Base-by-base conservation (phyloP, 805 yeast species). In the Naumovozyma baii region DNA sequence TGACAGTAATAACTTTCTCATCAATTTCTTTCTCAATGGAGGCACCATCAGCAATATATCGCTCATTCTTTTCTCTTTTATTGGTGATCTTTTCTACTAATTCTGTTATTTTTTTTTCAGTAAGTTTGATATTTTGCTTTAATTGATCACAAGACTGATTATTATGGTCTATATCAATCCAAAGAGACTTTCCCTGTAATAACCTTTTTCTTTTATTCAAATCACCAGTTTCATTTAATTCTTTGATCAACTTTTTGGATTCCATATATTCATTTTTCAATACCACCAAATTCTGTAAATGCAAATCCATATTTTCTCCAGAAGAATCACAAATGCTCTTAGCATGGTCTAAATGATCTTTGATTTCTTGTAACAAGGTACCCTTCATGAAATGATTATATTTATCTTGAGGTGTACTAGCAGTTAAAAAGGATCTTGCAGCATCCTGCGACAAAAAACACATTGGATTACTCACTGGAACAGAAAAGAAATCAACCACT, bases 391-490 rank as follows among this genome's bases (percentile, higher is more conserved):
- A 85, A 54, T 75, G 79, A 13, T 70, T 69, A 58, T 78, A 92
- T 59, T 87, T 84, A 36, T 74, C 80, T 28, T 68, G 69, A 43
- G 84, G 82, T 3, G 84, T 71, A 3, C 92, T 76, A 25, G 80
- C 75, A 1, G 94, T 82, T 45, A 92, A 64, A 55, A 92, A 92
- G 13, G 88, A 82, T 48, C 95, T 75, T 2, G 99, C 97, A 44
- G 80, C 83, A 50, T 92, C 96, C 59, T 92, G 99, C 1, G 95
- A 85, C 37, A 92, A 67, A 52, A 92, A 83, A 2, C 95, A 83
- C 74, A 92, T 76, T 4, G 96, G 96, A 50, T 92, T 92, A 50
- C 79, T 88, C 18, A 92, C 80, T 4, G 84, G 79, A 33, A 90
- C 79, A 34, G 81, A 78, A 54, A 80, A 86, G 46, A 71, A 73